Evolutionary conservation across 129 eudicot species (phyloP).

Genomic region (Smallanthus sonchifolius): DNA sequence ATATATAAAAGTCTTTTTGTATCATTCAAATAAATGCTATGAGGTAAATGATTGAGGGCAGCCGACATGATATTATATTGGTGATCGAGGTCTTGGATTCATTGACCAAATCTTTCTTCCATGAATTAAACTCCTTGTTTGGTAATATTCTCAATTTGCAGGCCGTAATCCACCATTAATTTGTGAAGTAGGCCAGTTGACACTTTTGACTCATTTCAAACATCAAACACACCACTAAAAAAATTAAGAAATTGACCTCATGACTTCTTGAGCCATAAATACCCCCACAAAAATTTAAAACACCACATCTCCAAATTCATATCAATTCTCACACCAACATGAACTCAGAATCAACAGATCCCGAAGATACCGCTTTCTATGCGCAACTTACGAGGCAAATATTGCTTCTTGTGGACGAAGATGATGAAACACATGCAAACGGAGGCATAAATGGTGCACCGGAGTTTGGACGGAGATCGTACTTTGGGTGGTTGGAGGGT

Average conservation of each 20-base stretch:
- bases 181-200: constrained; percentile 17
- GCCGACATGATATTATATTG: too few relatives aligned
- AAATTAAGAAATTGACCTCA: not conserved
- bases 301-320: not conserved
- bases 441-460: not conserved
- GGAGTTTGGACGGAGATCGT: not conserved
- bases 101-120: constrained; percentile 18
- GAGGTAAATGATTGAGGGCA: too few relatives aligned
- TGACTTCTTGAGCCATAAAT: not conserved
- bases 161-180: not conserved
- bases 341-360: not conserved
- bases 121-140: not conserved
- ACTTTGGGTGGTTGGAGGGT: constrained; percentile 47
- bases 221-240: not conserved
- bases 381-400: constrained; percentile 49
- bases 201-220: too few relatives aligned
- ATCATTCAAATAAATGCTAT: too few relatives aligned
- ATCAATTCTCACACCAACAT: not conserved
- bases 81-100: not conserved
- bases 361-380: constrained; percentile 44
- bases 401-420: constrained; percentile 46
- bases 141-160: constrained; percentile 10
- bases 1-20: too few relatives aligned
- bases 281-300: not conserved
- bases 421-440: constrained; percentile 19